Percentiles rank a stretch among this genome's conserved stretches.
Conservation (phyloP, 768 basidiomycete species). For the Kwoniella europaea region DNA sequence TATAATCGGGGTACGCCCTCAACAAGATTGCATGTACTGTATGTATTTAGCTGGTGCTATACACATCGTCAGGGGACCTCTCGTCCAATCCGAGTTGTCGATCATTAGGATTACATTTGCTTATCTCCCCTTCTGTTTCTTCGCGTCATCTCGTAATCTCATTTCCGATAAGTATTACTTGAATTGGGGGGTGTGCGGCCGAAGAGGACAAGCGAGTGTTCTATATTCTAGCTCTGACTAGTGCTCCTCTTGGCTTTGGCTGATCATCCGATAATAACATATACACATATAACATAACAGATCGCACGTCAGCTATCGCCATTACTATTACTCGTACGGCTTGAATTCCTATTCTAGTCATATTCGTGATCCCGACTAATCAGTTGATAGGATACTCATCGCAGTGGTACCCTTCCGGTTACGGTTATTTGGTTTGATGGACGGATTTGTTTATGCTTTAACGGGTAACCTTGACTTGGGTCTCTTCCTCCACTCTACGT, state of each 20-base stretch:
- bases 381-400: neutral
- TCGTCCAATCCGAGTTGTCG: neutral
- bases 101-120: neutral
- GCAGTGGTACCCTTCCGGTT: conserved; percentile 1
- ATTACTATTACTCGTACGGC: neutral
- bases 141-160: conserved; percentile 5
- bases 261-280: neutral
- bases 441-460: neutral
- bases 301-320: conserved; percentile 15
- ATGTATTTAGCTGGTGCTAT: too few relatives aligned
- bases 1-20: too few relatives aligned
- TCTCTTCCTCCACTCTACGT: neutral
- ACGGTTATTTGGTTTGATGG: conserved; percentile 2
- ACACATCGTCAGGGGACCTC: too few relatives aligned
- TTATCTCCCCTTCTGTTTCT: conserved; percentile 5
- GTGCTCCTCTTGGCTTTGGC: neutral
- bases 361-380: neutral
- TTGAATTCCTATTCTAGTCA: too few relatives aligned
- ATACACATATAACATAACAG: neutral
- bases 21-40: too few relatives aligned
- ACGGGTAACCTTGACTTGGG: neutral
- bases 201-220: neutral
- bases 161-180: neutral
- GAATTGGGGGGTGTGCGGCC: conserved; percentile 1
- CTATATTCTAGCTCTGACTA: neutral